A percentile compares a stretch with the other conserved stretches of the same genome.
Evolutionary conservation across 495 filamentous ascomycete genomes (phyloP).

Genomic region (Lasiosphaeris hirsuta): DNA sequence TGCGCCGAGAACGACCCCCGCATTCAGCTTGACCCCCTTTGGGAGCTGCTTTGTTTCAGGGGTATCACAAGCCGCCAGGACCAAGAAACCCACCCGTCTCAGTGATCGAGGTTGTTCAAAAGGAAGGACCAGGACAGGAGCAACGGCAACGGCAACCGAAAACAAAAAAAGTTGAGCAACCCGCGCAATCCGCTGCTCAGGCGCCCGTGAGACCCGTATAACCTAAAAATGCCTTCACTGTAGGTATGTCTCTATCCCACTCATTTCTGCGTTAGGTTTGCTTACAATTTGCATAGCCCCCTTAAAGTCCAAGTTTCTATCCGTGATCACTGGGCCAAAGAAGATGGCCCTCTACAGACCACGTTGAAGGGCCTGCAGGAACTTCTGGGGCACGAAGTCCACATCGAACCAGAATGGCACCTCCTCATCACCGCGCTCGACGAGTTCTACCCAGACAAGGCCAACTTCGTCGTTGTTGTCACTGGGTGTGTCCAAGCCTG

Average conservation of each 20-base stretch:
- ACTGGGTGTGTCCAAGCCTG: slow-evolving; percentile 26
- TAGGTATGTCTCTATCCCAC: background rate
- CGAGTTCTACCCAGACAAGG: slow-evolving; percentile 31
- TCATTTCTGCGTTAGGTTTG: background rate
- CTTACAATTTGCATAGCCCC: slow-evolving; percentile 23
- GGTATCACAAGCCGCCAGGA: slow-evolving; percentile 5
- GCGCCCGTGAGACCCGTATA: too few relatives aligned
- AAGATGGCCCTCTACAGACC: slow-evolving; percentile 22
- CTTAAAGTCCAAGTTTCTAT: slow-evolving; percentile 35
- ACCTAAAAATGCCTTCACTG: slow-evolving; percentile 18
- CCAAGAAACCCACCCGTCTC: background rate
- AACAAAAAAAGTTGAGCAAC: too few relatives aligned
- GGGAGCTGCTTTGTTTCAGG: background rate
- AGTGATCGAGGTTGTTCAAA: background rate
- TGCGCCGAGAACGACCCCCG: slow-evolving; percentile 6
- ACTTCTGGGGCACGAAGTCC: slow-evolving; percentile 30
- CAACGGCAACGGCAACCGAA: too few relatives aligned
- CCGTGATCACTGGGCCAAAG: slow-evolving; percentile 35
- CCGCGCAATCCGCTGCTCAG: too few relatives aligned
- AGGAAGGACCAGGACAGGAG: background rate
- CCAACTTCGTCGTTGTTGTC: slow-evolving; percentile 25
- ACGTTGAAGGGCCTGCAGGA: slow-evolving; percentile 20
- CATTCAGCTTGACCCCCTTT: slow-evolving; percentile 18
- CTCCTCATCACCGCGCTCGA: slow-evolving; percentile 28
- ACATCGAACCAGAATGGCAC: slow-evolving; percentile 34